Percentiles rank a stretch among this genome's conserved stretches.
These are phyloP conservation scores for Arabidopsis lyrata DNA, from an alignment of 441 rosid genomes.

Conservation along the genomic window DNA sequence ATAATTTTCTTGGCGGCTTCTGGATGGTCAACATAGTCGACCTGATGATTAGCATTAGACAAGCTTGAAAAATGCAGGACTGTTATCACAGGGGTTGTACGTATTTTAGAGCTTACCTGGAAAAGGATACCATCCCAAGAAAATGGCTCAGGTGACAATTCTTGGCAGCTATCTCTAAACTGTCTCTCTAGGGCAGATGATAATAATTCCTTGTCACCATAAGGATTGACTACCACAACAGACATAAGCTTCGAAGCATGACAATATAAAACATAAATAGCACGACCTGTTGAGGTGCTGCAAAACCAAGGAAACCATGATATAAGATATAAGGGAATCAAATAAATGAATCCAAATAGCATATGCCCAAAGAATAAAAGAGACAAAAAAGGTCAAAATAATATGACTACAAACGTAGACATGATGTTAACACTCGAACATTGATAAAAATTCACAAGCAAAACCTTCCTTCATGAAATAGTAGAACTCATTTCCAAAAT, in stretches of 20 bases:
- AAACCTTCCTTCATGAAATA: no score
- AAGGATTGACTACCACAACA: slow-evolving; percentile 80
- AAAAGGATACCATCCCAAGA: slow-evolving; percentile 53
- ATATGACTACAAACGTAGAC: slow-evolving; percentile 19
- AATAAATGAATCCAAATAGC: neutral
- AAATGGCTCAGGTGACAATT: slow-evolving; percentile 62
- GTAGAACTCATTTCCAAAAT: neutral
- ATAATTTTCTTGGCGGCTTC: slow-evolving; percentile 76
- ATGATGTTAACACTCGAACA: neutral
- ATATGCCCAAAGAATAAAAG: slow-evolving; percentile 11
- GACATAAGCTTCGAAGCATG: slow-evolving; percentile 57
- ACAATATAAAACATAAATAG: slow-evolving; percentile 68
- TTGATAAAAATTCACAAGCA: no score
- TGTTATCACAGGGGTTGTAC: slow-evolving; percentile 20
- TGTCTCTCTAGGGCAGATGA: slow-evolving; percentile 80
- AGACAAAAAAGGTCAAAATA: slow-evolving; percentile 7
- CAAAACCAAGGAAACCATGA: slow-evolving; percentile 34
- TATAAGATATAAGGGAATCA: slow-evolving; percentile 15
- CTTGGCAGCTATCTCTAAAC: slow-evolving; percentile 84
- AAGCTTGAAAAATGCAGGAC: slow-evolving; percentile 33
- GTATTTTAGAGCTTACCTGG: slow-evolving; percentile 57
- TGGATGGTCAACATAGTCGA: slow-evolving; percentile 75
- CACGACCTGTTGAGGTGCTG: slow-evolving; percentile 85
- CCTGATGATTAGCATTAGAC: slow-evolving; percentile 54
- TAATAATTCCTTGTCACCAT: slow-evolving; percentile 72